phyloP scores from a whole-genome alignment of 495 filamentous ascomycete species.

The Neurospora sp. region DNA sequence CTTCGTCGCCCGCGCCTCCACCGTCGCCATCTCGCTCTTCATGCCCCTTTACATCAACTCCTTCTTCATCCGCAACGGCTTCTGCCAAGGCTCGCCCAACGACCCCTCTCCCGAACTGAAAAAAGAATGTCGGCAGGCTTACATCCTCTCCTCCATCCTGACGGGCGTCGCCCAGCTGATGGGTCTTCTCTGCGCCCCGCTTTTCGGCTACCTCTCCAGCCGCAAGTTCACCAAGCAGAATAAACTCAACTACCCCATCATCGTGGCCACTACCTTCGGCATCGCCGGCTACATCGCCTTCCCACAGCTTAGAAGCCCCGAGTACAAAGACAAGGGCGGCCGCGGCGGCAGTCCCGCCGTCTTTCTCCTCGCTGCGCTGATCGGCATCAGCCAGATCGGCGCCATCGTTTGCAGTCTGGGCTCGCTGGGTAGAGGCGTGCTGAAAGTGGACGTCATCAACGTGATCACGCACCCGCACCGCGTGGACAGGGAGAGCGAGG shows the following conservation, averaged over 20 bases:
- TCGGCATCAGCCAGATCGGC: constrained; percentile 89
- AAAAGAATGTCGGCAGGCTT: constrained; percentile 69
- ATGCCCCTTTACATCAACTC: constrained; percentile 85
- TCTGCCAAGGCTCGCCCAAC: constrained; percentile 55
- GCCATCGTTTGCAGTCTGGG: constrained; percentile 89
- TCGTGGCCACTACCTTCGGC: constrained; percentile 59
- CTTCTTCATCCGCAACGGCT: constrained; percentile 73
- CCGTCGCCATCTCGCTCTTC: constrained; percentile 88
- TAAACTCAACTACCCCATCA: constrained; percentile 61
- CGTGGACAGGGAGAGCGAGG: constrained; percentile 3
- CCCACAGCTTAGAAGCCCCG: constrained; percentile 57
- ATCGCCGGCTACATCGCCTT: constrained; percentile 68
- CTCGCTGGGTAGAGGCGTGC: constrained; percentile 68
- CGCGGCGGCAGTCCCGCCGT: constrained; percentile 53
- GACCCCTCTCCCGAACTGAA: constrained; percentile 60
- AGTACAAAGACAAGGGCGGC: constrained; percentile 46
- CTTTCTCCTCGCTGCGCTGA: constrained; percentile 64
- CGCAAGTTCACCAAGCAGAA: constrained; percentile 46
- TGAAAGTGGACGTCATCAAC: constrained; percentile 41
- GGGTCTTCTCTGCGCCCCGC: constrained; percentile 72
- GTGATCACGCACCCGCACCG: constrained; percentile 3
- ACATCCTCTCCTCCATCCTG: constrained; percentile 71
- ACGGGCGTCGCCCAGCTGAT: constrained; percentile 82
- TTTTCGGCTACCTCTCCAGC: constrained; percentile 73
- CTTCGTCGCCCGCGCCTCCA: constrained; percentile 92